Evolutionary conservation across 2,329 filamentous ascomycete genomes (phyloP).

Genomic region (Orbilia brochopaga): DNA sequence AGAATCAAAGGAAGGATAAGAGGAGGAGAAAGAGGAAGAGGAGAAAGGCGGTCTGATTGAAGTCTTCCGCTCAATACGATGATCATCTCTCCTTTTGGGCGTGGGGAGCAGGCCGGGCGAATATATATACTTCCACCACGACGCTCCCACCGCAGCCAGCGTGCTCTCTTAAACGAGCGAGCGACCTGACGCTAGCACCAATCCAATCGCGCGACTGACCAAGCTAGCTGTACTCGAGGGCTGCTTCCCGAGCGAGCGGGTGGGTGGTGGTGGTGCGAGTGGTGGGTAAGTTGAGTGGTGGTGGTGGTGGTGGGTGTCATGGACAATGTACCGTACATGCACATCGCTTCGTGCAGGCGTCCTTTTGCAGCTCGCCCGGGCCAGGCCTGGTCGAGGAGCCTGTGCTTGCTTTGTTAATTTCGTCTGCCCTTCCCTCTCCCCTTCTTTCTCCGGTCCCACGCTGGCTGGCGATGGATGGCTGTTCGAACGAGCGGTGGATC

Average conservation of each 20-base stretch:
- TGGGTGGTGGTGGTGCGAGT: background rate
- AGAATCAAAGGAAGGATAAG: background rate
- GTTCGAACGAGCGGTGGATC: too few relatives aligned
- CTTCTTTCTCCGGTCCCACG: background rate
- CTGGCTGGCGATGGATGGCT: background rate
- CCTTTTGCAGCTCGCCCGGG: background rate
- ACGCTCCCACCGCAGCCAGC: background rate
- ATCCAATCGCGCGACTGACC: too few relatives aligned
- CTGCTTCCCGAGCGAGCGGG: constrained; percentile 1
- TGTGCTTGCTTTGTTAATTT: background rate
- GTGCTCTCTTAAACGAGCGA: background rate
- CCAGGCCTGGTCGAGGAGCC: background rate
- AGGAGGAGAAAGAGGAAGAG: background rate
- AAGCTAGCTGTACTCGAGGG: too few relatives aligned
- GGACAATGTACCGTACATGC: too few relatives aligned
- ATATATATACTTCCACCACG: constrained; percentile 7
- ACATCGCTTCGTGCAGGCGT: too few relatives aligned
- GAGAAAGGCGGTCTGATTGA: background rate
- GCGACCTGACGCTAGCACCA: background rate
- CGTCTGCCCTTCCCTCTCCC: background rate
- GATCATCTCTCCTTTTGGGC: constrained; percentile 48
- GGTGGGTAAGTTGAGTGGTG: background rate
- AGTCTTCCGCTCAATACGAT: constrained; percentile 34
- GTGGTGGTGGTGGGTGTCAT: background rate
- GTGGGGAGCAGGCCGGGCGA: constrained; percentile 33